Percentiles rank a stretch among this genome's conserved stretches.
Evolutionary conservation across 768 basidiomycete species (phyloP).

Genomic region (Suillus alpinus): DNA sequence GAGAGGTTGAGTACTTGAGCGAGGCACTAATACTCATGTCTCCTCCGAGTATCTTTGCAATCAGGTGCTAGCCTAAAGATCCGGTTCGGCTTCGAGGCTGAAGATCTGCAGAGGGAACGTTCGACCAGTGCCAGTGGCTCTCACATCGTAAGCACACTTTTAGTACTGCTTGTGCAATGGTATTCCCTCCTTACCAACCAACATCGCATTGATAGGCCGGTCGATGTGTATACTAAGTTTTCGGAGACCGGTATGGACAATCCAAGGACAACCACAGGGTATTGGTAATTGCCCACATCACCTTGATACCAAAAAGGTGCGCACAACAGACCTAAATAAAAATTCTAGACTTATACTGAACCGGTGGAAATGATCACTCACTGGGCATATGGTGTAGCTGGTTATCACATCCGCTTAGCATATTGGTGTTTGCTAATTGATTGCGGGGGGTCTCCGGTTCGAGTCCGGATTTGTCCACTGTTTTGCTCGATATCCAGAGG

Average conservation of each 20-base stretch:
- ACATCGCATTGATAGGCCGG: too few species aligned
- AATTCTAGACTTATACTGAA: background rate
- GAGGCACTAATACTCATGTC: background rate
- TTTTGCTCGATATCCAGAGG: background rate
- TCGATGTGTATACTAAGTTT: too few species aligned
- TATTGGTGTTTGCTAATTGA: constrained; percentile 22
- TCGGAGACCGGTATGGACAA: too few species aligned
- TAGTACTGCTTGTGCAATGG: background rate
- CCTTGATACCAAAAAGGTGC: too few species aligned
- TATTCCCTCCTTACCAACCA: too few species aligned
- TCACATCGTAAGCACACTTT: background rate
- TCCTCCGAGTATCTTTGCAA: background rate
- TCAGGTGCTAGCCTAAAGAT: background rate
- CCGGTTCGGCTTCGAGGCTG: background rate
- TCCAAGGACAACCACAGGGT: too few species aligned
- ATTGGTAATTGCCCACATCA: too few species aligned
- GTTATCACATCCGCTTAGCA: constrained; percentile 42
- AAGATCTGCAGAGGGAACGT: background rate
- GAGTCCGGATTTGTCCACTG: constrained; percentile 38
- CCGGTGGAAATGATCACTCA: background rate
- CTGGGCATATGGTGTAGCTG: constrained; percentile 38
- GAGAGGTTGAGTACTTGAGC: background rate
- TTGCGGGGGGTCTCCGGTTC: constrained; percentile 40
- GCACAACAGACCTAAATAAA: background rate
- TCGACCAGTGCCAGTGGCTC: background rate